Conservation (phyloP, 2,329 filamentous ascomycete genomes). For the Monilinia laxa region DNA sequence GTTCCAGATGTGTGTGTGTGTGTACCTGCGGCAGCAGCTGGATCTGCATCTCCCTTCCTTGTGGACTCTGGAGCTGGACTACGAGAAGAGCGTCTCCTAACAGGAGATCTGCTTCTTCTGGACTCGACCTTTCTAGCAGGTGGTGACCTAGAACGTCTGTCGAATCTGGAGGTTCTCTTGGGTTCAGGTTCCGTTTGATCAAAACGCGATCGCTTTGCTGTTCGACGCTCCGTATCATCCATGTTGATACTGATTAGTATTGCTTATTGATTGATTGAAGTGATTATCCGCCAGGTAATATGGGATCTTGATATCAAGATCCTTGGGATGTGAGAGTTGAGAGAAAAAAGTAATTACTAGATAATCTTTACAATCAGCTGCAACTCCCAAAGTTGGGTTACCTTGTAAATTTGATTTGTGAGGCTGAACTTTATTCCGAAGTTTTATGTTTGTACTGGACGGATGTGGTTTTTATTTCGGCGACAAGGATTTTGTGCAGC, state of each 20-base stretch:
- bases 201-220: constrained; percentile 84
- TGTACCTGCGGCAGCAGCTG: constrained; percentile 74
- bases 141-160: constrained; percentile 87
- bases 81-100: constrained; percentile 46
- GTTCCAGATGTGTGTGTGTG: background rate
- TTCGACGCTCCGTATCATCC: constrained; percentile 74
- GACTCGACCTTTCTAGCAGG: constrained; percentile 63
- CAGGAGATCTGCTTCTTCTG: constrained; percentile 77
- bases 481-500: constrained; percentile 20
- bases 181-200: constrained; percentile 86
- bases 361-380: background rate
- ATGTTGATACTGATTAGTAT: constrained; percentile 46
- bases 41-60: constrained; percentile 57
- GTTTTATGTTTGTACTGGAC: constrained; percentile 16
- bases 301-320: background rate
- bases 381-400: background rate
- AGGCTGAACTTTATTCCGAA: constrained; percentile 25
- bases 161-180: constrained; percentile 76
- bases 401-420: constrained; percentile 19
- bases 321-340: background rate
- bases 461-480: constrained; percentile 5
- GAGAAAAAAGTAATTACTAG: background rate
- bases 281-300: background rate
- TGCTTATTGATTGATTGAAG: background rate
- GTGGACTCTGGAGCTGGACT: constrained; percentile 38